Percentiles rank a stretch among this genome's conserved stretches.
phyloP scores from a whole-genome alignment of 2,329 filamentous ascomycete genomes.

The Falciphora oryzae region DNA sequence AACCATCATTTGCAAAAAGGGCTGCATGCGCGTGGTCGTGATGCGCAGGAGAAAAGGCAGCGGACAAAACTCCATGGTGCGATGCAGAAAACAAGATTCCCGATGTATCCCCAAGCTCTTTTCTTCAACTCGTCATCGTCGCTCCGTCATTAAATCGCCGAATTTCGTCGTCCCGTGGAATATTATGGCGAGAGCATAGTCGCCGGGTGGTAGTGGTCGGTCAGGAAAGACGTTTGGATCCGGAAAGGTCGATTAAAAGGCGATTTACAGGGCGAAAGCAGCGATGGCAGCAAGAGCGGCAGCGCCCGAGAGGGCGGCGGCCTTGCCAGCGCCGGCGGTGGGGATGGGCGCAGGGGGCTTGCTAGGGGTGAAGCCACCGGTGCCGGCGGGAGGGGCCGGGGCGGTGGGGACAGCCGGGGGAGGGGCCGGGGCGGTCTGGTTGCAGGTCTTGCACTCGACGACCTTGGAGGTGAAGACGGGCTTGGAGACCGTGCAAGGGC shows the following conservation, averaged over 20 bases:
- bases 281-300: conserved; percentile 51
- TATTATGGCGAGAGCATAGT: neutral
- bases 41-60: conserved; percentile 13
- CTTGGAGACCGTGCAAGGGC: conserved; percentile 63
- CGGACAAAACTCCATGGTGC: conserved; percentile 28
- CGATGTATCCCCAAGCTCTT: neutral
- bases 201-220: neutral
- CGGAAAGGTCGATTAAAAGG: conserved; percentile 9
- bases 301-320: conserved; percentile 50
- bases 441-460: conserved; percentile 49
- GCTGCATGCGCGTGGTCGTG: conserved; percentile 25
- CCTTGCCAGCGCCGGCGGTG: conserved; percentile 52
- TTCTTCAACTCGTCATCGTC: neutral
- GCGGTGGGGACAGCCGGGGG: conserved; percentile 29
- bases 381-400: conserved; percentile 32
- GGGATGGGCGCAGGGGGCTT: conserved; percentile 32
- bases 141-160: neutral
- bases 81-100: conserved; percentile 22
- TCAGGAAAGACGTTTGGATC: neutral
- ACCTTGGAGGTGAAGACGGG: conserved; percentile 47
- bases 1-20: conserved; percentile 32
- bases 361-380: conserved; percentile 24
- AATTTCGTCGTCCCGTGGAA: neutral
- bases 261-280: conserved; percentile 54
- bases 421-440: conserved; percentile 31